Conservation (phyloP, 768 basidiomycete genomes). For the Grammothele lineata region DNA sequence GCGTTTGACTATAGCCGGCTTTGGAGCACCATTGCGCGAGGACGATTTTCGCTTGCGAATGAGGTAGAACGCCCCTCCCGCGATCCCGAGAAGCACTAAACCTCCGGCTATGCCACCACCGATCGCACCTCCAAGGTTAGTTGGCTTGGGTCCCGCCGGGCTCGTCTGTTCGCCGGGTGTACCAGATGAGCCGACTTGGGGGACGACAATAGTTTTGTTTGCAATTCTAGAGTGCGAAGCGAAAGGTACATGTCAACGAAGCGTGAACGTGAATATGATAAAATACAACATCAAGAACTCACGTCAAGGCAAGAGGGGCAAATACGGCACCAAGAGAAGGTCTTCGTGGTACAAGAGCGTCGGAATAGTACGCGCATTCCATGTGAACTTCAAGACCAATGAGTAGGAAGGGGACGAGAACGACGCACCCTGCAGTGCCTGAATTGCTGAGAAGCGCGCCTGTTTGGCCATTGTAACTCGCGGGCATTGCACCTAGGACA, state of each 20-base stretch:
- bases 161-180: background rate
- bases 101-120: background rate
- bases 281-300: background rate
- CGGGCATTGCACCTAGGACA: constrained; percentile 7
- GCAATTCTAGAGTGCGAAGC: too few relatives aligned
- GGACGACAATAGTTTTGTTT: too few relatives aligned
- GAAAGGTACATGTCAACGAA: too few relatives aligned
- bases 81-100: background rate
- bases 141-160: background rate
- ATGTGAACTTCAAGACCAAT: too few relatives aligned
- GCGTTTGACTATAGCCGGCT: too few relatives aligned
- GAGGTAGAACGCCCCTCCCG: background rate
- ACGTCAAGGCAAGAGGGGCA: constrained; percentile 13
- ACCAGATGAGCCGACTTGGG: background rate
- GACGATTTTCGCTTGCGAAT: too few relatives aligned
- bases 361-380: background rate
- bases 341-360: background rate
- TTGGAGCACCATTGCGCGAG: too few relatives aligned
- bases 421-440: constrained; percentile 7
- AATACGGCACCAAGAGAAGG: constrained; percentile 13
- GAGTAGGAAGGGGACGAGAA: too few relatives aligned
- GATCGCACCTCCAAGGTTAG: background rate
- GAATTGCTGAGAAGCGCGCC: background rate
- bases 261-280: background rate
- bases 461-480: background rate